Base-by-base conservation (phyloP, 495 filamentous ascomycete genomes). In the Daldinia grandis region DNA sequence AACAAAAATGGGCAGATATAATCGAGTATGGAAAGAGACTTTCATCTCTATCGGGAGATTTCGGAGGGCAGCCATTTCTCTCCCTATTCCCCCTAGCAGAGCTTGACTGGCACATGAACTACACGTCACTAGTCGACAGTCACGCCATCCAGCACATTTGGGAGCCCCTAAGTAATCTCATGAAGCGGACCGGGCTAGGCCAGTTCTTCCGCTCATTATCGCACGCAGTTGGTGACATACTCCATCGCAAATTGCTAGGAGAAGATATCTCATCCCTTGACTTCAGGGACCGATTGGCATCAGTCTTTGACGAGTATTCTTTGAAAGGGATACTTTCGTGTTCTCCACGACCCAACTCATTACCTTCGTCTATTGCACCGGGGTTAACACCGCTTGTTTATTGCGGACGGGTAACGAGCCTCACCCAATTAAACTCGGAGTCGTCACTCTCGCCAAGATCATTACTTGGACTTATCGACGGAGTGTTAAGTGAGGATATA, bases 141-240 rank as follows among this genome's bases (percentile, higher is more conserved):
- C 35, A 1, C 0, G 42, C 17, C 17, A 47, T 47, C 3, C n/a
- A 10, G 8, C 17, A 47, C 3, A 12, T 21, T 10, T 47, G 42
- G 42, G 42, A 10, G 17, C 42, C n/a, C 42, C 17, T 61, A 5
- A 55, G 30, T 12, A 55, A 4, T 4, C 25, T 67, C 25, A 49
- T 61, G 10, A 49, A 55, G 15, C 15, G 55, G 15, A 67, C 56
- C 0, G 64, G 27, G 6, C 5, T 67, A 28, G 64, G 64, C 9
- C 28, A 35, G 1, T 61, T 54, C 35, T 60, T 66, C 25, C 9
- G 33, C 4, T 42, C 33, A 15, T n/a, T 66, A 9, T 42, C 44
- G 5, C 4, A 51, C 0, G 25, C 44, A 17, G 35, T 55, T 6
- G 57, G 56, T 5, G 10, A 44, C 2, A 5, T 47, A 19, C 27